A percentile compares a stretch with the other conserved stretches of the same genome.
Evolutionary conservation across 345 rosid species (phyloP).

Genomic region (Adansonia digitata): DNA sequence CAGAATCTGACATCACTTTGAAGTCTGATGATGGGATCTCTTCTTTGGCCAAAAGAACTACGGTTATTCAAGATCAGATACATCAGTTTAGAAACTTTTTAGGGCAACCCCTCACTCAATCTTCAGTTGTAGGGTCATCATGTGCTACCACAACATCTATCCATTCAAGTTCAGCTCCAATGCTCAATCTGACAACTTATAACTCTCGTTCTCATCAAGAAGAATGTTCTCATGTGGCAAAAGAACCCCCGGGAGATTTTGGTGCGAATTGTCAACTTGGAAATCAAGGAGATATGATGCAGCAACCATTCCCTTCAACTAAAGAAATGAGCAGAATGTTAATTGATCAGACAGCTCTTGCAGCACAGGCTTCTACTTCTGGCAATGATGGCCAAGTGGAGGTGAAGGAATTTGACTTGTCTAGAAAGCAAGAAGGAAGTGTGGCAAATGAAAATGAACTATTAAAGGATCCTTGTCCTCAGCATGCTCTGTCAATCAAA

Average conservation of each 20-base stretch:
- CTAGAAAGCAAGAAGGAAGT: conserved; percentile 38
- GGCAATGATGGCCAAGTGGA: conserved; percentile 24
- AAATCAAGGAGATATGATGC: conserved; percentile 32
- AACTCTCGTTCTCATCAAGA: conserved; percentile 49
- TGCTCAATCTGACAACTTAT: conserved; percentile 61
- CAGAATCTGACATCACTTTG: conserved; percentile 42
- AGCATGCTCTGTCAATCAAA: conserved; percentile 24
- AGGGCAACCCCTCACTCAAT: conserved; percentile 68
- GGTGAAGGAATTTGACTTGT: conserved; percentile 27
- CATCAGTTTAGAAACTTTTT: conserved; percentile 71
- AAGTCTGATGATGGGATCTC: conserved; percentile 48
- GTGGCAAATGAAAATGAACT: conserved; percentile 25
- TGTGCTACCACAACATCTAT: conserved; percentile 81
- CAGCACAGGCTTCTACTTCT: conserved; percentile 35
- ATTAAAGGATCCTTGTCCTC: conserved; percentile 28
- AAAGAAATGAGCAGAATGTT: conserved; percentile 33
- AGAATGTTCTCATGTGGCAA: conserved; percentile 25
- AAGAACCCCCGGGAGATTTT: conserved; percentile 35
- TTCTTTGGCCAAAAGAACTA: conserved; percentile 42
- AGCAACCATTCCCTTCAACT: conserved; percentile 28
- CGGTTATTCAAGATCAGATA: conserved; percentile 53
- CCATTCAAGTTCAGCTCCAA: conserved; percentile 79
- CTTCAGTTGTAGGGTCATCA: conserved; percentile 61
- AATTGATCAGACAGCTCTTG: conserved; percentile 27
- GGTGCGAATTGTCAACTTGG: conserved; percentile 30